Conservation (phyloP, 148 eudicot genomes). For the Nyssa sinensis region DNA sequence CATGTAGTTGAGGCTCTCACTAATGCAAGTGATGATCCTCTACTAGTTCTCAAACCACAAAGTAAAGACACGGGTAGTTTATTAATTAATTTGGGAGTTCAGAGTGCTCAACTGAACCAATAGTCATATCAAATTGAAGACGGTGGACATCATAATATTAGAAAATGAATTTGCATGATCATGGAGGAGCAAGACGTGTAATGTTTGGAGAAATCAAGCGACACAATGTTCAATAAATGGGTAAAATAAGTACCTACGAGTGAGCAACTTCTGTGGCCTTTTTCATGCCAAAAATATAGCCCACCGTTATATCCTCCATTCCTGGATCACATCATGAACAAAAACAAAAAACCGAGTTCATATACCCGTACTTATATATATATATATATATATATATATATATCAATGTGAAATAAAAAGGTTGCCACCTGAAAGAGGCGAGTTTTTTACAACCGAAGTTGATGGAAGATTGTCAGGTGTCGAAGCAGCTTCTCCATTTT, state of each 20-base stretch:
- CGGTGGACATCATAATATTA: neutral
- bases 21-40: too few species aligned
- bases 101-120: too few species aligned
- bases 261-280: slow-evolving; percentile 91
- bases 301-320: slow-evolving; percentile 52
- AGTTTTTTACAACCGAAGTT: neutral
- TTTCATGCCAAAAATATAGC: slow-evolving; percentile 63
- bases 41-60: too few species aligned
- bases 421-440: slow-evolving; percentile 8
- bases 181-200: neutral
- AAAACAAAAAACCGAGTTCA: neutral
- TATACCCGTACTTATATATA: neutral
- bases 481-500: neutral
- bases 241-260: slow-evolving; percentile 59
- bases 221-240: neutral
- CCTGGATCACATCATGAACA: slow-evolving; percentile 20
- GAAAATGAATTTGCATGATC: neutral
- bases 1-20: too few species aligned
- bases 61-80: too few species aligned
- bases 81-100: too few species aligned
- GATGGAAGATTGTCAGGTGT: neutral
- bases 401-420: neutral
- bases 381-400: neutral
- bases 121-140: neutral
- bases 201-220: neutral